phyloP scores from a whole-genome alignment of 2,329 filamentous ascomycete species.

The Exophiala calicioides region DNA sequence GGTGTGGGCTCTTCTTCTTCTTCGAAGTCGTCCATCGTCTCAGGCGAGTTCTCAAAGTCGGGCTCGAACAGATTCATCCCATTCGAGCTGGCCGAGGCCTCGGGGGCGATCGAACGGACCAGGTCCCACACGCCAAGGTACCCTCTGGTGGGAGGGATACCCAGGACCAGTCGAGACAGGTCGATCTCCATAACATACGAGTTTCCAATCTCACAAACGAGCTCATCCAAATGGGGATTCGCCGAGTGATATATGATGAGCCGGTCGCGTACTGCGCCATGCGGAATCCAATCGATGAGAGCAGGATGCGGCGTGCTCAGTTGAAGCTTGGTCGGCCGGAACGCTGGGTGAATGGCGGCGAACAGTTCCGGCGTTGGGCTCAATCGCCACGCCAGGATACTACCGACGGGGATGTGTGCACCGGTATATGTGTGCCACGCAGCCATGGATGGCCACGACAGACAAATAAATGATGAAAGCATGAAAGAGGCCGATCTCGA shows the following conservation, averaged over 20 bases:
- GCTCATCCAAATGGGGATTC: conserved; percentile 11
- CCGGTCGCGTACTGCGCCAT: conserved; percentile 13
- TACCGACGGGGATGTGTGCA: conserved; percentile 9
- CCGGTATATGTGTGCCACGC: conserved; percentile 18
- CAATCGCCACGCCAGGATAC: conserved; percentile 17
- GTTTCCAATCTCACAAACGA: conserved; percentile 20
- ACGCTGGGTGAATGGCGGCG: conserved; percentile 1
- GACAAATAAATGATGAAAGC: conserved; percentile 12
- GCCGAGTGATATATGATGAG: conserved; percentile 18
- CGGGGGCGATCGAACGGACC: conserved; percentile 15
- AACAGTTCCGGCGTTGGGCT: conserved; percentile 9
- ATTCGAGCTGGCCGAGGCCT: conserved; percentile 4
- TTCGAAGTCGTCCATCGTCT: conserved; percentile 6
- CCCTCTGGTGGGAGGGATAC: conserved; percentile 6
- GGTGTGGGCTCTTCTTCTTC: neutral
- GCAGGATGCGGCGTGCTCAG: conserved; percentile 11
- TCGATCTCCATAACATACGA: conserved; percentile 17
- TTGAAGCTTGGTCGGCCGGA: conserved; percentile 16
- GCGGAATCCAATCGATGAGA: conserved; percentile 20
- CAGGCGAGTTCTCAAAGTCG: conserved; percentile 8
- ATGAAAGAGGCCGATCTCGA: conserved; percentile 11
- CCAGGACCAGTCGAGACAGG: conserved; percentile 10
- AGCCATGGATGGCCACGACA: conserved; percentile 18
- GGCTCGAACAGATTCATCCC: conserved; percentile 1
- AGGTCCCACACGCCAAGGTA: conserved; percentile 22